Evolutionary conservation across 1,139 yeast genomes (phyloP).

Genomic region (Kodamaea arcana): DNA sequence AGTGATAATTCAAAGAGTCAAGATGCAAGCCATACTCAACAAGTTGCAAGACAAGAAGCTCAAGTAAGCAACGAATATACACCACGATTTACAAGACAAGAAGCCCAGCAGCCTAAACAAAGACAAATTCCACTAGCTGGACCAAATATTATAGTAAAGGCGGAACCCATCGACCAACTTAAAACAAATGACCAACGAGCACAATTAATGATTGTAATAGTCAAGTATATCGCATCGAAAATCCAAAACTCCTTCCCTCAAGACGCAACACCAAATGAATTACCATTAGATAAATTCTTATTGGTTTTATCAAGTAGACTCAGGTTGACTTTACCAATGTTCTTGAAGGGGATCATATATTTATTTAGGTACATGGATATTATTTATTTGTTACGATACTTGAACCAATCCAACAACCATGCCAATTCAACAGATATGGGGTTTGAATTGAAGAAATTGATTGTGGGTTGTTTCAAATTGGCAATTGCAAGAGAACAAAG

Average conservation of each 20-base stretch:
- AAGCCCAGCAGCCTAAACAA: too few relatives aligned
- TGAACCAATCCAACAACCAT: constrained; percentile 46
- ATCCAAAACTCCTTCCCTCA: constrained; percentile 47
- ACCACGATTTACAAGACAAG: not conserved
- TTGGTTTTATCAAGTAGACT: constrained; percentile 38
- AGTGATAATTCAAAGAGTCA: constrained; percentile 14
- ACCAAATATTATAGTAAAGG: too few relatives aligned
- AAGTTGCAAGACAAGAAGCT: not conserved
- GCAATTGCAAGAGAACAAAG: constrained; percentile 32
- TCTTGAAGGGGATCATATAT: constrained; percentile 42
- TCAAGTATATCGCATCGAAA: constrained; percentile 43
- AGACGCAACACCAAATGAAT: constrained; percentile 21
- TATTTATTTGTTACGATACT: constrained; percentile 42
- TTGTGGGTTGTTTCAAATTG: constrained; percentile 43
- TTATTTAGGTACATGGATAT: constrained; percentile 49
- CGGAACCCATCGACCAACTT: not conserved
- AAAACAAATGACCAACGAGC: too few relatives aligned
- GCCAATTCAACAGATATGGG: constrained; percentile 39
- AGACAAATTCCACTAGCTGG: not conserved
- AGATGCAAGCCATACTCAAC: not conserved
- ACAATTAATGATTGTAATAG: constrained; percentile 42
- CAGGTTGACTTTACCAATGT: constrained; percentile 32
- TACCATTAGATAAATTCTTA: constrained; percentile 42
- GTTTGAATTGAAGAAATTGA: constrained; percentile 40
- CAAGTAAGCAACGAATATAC: not conserved